Evolutionary conservation across 2,329 filamentous ascomycete genomes (phyloP).

Genomic region (Alternaria sp.): DNA sequence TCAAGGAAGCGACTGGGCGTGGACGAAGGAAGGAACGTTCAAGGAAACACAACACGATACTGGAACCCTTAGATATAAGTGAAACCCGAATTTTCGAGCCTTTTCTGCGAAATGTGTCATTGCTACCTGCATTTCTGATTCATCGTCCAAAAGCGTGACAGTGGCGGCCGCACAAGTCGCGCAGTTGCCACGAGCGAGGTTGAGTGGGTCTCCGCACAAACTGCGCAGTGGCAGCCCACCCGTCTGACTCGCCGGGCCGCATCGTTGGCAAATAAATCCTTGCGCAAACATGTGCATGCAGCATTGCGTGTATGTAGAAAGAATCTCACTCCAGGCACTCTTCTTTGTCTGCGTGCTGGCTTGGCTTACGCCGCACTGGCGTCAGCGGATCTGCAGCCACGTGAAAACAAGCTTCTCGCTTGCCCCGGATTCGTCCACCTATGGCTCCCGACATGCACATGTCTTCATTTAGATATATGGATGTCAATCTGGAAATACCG

Average conservation of each 20-base stretch:
- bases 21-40: conserved; percentile 7
- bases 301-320: not conserved
- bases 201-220: conserved; percentile 26
- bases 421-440: conserved; percentile 1
- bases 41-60: not conserved
- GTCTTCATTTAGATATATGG: conserved; percentile 1
- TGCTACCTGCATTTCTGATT: conserved; percentile 11
- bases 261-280: not conserved
- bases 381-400: conserved; percentile 4
- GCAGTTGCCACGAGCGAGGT: conserved; percentile 14
- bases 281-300: conserved; percentile 2
- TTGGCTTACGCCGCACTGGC: not conserved
- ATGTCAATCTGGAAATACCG: conserved; percentile 10
- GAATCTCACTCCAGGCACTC: not conserved
- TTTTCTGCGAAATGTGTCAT: conserved; percentile 17
- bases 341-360: not conserved
- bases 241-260: not conserved
- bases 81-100: not conserved
- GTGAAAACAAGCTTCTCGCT: conserved; percentile 19
- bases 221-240: conserved; percentile 12
- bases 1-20: conserved; percentile 24
- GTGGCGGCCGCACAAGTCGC: conserved; percentile 32
- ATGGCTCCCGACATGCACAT: not conserved
- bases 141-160: not conserved
- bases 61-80: not conserved